Conservation (phyloP, 106 monocot genomes). For the Vanilla planifolia region DNA sequence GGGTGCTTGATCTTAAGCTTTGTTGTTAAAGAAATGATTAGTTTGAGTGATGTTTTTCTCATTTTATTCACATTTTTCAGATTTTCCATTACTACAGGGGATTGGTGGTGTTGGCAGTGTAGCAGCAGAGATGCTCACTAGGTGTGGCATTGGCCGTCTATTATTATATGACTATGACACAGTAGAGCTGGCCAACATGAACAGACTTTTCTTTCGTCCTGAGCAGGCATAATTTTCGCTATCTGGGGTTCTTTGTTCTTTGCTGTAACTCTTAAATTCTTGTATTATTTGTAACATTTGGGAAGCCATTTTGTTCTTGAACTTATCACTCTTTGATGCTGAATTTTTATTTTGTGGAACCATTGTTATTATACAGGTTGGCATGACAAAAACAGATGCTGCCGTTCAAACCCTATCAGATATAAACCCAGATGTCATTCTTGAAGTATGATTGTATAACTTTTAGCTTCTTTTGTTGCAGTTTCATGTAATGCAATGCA, state of each 20-base stretch:
- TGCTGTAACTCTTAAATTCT: neutral
- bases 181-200: constrained; percentile 96
- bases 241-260: neutral
- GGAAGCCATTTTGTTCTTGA: neutral
- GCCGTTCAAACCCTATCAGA: constrained; percentile 90
- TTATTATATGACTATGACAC: constrained; percentile 97
- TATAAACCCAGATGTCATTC: constrained; percentile 91
- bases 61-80: neutral
- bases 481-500: neutral
- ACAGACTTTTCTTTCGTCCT: constrained; percentile 95
- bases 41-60: neutral
- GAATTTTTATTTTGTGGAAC: neutral
- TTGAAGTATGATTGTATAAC: constrained; percentile 51
- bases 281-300: neutral
- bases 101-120: constrained; percentile 99
- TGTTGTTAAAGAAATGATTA: neutral
- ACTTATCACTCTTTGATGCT: neutral
- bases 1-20: neutral
- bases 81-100: constrained; percentile 35
- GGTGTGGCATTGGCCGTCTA: constrained; percentile 91
- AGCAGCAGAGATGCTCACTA: constrained; percentile 97
- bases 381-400: constrained; percentile 99
- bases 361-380: constrained; percentile 43
- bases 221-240: constrained; percentile 66
- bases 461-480: neutral